phyloP scores from a whole-genome alignment of 2,329 filamentous ascomycete genomes.

The Didymella pinodella region DNA sequence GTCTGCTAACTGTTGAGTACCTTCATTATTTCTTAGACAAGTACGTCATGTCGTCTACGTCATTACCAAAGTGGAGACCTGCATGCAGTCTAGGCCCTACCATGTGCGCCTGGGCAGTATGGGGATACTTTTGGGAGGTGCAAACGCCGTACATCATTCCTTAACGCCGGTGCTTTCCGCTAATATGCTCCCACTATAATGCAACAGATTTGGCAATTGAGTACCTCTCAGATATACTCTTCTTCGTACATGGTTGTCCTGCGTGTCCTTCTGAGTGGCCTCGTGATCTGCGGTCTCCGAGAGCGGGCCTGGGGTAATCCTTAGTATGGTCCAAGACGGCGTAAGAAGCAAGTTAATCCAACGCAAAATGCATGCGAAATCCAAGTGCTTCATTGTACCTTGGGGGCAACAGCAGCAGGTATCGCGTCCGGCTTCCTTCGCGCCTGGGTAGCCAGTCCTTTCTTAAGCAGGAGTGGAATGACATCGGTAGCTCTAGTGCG shows the following conservation, averaged over 20 bases:
- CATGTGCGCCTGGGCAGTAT: not conserved
- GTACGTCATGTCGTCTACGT: conserved; percentile 23
- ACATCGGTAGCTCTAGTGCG: conserved; percentile 52
- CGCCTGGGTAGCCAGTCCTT: conserved; percentile 47
- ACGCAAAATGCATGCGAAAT: not conserved
- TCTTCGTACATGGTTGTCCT: not conserved
- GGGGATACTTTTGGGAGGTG: not conserved
- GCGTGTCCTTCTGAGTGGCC: not conserved
- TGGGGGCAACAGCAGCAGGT: conserved; percentile 18
- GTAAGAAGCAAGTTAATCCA: not conserved
- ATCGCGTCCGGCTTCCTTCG: conserved; percentile 32
- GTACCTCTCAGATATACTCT: not conserved
- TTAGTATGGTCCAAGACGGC: not conserved
- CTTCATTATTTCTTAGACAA: conserved; percentile 9
- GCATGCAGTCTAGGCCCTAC: conserved; percentile 9
- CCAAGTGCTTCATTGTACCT: conserved; percentile 29
- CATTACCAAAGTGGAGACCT: conserved; percentile 16
- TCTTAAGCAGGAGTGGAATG: conserved; percentile 54
- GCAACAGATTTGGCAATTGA: not conserved
- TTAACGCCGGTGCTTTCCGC: not conserved
- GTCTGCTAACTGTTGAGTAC: not conserved
- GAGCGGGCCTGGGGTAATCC: not conserved
- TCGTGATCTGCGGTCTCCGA: not conserved
- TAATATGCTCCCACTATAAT: not conserved
- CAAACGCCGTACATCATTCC: not conserved